Evolutionary conservation across 805 yeast species (phyloP).

Genomic region (Candida ficus): DNA sequence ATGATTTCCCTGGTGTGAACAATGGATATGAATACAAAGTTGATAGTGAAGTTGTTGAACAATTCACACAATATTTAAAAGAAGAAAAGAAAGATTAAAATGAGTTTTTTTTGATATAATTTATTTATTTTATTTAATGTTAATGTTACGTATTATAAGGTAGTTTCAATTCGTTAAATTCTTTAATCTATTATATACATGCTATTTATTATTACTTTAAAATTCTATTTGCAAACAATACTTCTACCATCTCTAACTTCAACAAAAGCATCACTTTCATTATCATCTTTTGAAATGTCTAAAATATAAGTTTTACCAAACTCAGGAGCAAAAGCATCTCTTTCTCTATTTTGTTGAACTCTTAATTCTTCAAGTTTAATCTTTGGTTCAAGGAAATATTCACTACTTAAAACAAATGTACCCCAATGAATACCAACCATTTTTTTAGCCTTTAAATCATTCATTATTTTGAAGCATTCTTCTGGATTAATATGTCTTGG

Average conservation of each 20-base stretch:
- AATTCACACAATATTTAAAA: slow-evolving; percentile 31
- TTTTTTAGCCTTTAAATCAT: slow-evolving; percentile 52
- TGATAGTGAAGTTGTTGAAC: slow-evolving; percentile 53
- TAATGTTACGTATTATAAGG: no score
- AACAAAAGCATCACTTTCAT: neutral
- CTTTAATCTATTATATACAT: no score
- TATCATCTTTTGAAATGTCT: slow-evolving; percentile 16
- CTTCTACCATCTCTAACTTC: slow-evolving; percentile 28
- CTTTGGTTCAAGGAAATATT: slow-evolving; percentile 83
- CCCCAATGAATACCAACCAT: slow-evolving; percentile 96
- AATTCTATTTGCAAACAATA: slow-evolving; percentile 21
- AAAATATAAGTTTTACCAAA: slow-evolving; percentile 69
- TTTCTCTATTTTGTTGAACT: slow-evolving; percentile 27
- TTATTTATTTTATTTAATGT: no score
- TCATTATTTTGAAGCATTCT: slow-evolving; percentile 67
- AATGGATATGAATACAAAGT: slow-evolving; percentile 59
- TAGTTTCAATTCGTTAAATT: no score
- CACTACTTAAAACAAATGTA: slow-evolving; percentile 84
- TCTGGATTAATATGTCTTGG: slow-evolving; percentile 84
- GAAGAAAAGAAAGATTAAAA: neutral
- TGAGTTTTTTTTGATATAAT: no score
- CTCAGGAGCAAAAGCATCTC: slow-evolving; percentile 57
- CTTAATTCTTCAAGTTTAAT: slow-evolving; percentile 49
- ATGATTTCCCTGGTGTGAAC: slow-evolving; percentile 55
- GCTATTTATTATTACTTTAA: neutral